A percentile compares a stretch with the other conserved stretches of the same genome.
These are phyloP conservation scores for Oenanthe sinensis DNA, from an alignment of 129 eudicot genomes.

Conservation along the genomic window DNA sequence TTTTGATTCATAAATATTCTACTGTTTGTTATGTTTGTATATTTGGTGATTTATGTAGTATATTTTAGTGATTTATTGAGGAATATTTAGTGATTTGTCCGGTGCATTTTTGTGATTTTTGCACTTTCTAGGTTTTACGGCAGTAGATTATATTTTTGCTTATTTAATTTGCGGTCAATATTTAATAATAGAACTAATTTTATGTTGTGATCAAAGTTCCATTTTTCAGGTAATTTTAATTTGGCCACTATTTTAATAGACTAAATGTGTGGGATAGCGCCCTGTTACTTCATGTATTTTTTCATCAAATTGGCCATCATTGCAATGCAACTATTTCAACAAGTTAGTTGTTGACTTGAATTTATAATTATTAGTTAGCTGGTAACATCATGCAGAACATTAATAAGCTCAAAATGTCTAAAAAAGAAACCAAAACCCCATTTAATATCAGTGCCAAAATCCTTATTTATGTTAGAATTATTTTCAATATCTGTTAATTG, in stretches of 20 bases:
- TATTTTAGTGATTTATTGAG: too few species aligned
- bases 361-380: background rate
- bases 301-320: background rate
- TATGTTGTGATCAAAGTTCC: constrained; percentile 38
- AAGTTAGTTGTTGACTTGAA: background rate
- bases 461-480: background rate
- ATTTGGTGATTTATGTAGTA: too few species aligned
- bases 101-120: too few species aligned
- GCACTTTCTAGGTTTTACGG: too few species aligned
- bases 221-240: constrained; percentile 41
- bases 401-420: background rate
- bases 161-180: too few species aligned
- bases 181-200: too few species aligned
- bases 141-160: too few species aligned
- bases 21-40: too few species aligned
- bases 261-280: background rate
- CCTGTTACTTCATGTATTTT: background rate
- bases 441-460: background rate
- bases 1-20: too few species aligned
- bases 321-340: background rate
- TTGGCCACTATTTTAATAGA: background rate
- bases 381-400: background rate
- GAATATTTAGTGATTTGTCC: too few species aligned
- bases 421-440: background rate
- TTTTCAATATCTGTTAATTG: background rate